Base-by-base conservation (phyloP, 2,329 filamentous ascomycete genomes). In the Berkeleyomyces basicola region DNA sequence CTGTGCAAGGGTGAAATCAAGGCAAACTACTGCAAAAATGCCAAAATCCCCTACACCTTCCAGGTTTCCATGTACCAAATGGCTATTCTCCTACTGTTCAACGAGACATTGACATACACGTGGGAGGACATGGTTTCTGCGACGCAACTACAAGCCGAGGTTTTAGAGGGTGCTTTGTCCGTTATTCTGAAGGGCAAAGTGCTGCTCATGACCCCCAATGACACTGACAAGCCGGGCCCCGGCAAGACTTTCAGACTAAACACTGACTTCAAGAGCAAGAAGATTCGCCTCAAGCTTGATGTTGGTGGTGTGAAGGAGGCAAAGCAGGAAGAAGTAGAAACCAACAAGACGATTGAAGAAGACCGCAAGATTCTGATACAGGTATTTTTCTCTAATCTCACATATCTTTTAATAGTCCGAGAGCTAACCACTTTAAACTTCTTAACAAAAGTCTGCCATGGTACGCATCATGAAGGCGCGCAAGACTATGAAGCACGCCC, bases 381-480 rank as follows among this genome's bases (percentile, higher is more conserved):
- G 85, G 92, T 96, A 81, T 74, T 86, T 57, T 23, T 23, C 23
- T 23, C 23, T 23, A 23, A 23, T 23, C 23, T 23, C 1, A 23
- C 23, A 23, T 23, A 23, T 23, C 23, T 23, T 14, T 49, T 61
- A 63, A 42, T 39, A 36, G 11, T 43, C 9, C 39, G 7, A 46
- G 44, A 57, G 46, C 58, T 61, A 57, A 55, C 31, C 6, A 64
- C 63, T 67, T 11, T 55, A 61, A 5, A 65, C 63, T 67, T 64
- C 33, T n/a, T 42, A 42, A 51, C 37, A 2, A 23, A 23, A 99
- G 92, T 97, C 93, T 66, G 91, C 92, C 33, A 97, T 99, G 73
- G 93, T 99, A 63, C 89, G 93, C 70, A 96, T 99, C 77, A 99
- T 99, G 93, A 99, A 99, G 79, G 95, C 92, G 3, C 87, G 93